Evolutionary conservation across 805 yeast genomes (phyloP), one percentile per base, ranked within the genome.

Genomic region (Candida insectorum): DNA sequence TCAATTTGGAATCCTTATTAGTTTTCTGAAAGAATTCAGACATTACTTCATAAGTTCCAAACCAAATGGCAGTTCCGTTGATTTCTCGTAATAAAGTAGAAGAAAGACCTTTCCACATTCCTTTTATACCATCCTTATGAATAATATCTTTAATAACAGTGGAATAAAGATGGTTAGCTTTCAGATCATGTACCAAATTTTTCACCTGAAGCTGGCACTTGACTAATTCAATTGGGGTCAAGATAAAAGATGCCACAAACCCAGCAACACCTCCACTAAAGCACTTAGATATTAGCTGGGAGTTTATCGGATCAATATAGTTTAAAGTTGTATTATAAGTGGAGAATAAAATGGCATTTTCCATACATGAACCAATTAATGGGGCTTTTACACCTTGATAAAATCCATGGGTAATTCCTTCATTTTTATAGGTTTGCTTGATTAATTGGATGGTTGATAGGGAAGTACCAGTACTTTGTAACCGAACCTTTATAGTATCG

Each of bases 51-150:
- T 88, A 88, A 12, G 93, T 76, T 0, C 95, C 91, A 62, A 89
- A 89, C 97, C 97, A 89, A 2, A 91, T 80, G 4, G 95, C 85
- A 2, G 96, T 85, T 6, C 97, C 97, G 18, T 88, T 81, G 24
- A 85, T 72, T 54, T 89, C 97, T 48, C 97, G 72, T 2, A 85
- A 43, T 30, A 86, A 60, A 0, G 97, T 89, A 14, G 93, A 80
- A 0, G 79, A 64, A 45, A 88, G 88, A 2, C 97, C 97, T 42
- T 75, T 75, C 95, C 96, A 89, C 40, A 89, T 67, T 0, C 96
- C 96, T 7, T 45, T 26, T 0, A 85, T 5, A 0, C 97, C 96
- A 11, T 70, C 65, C 3, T 65, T 57, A 12, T 47, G 44, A 13
- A 75, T 48, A 0, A 84, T 67, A 4, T 61, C 54, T 24, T 45